Conservation (phyloP, 2,329 filamentous ascomycete species). For the Penicillium capsulatum region DNA sequence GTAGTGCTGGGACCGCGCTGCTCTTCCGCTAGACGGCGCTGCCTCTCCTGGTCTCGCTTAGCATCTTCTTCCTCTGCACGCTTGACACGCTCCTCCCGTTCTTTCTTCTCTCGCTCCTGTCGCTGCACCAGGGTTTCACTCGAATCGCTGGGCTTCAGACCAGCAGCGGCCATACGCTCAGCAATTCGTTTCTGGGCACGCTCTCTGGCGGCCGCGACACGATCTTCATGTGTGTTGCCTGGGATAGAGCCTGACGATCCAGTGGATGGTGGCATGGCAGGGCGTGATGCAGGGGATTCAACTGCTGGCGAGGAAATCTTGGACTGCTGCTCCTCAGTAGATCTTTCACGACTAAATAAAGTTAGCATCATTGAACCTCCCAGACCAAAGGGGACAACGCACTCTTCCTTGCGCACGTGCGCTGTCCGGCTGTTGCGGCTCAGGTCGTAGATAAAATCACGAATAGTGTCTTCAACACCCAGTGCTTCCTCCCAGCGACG, state of each 20-base stretch:
- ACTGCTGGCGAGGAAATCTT: conserved; percentile 44
- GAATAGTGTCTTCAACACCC: conserved; percentile 92
- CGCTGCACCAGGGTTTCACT: conserved; percentile 79
- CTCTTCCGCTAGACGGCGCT: conserved; percentile 76
- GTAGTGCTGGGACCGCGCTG: conserved; percentile 43
- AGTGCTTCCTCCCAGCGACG: conserved; percentile 94
- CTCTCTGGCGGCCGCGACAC: conserved; percentile 93
- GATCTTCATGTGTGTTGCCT: conserved; percentile 87
- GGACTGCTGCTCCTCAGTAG: conserved; percentile 46
- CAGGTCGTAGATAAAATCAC: conserved; percentile 96
- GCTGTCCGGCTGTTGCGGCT: conserved; percentile 79
- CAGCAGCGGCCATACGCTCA: conserved; percentile 86
- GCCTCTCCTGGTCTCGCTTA: conserved; percentile 79
- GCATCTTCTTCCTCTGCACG: conserved; percentile 94
- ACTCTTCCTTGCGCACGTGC: conserved; percentile 62
- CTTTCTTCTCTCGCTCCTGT: conserved; percentile 79
- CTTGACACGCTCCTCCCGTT: conserved; percentile 78
- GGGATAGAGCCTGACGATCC: conserved; percentile 68
- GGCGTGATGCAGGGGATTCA: conserved; percentile 27
- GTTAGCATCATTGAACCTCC: conserved; percentile 13
- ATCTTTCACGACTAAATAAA: conserved; percentile 50
- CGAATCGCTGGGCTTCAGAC: conserved; percentile 76
- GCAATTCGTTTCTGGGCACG: conserved; percentile 97
- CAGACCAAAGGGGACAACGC: conserved; percentile 22
- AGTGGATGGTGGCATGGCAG: conserved; percentile 46